phyloP scores from a whole-genome alignment of 257 asterid genomes.

The Osmanthus fragrans region DNA sequence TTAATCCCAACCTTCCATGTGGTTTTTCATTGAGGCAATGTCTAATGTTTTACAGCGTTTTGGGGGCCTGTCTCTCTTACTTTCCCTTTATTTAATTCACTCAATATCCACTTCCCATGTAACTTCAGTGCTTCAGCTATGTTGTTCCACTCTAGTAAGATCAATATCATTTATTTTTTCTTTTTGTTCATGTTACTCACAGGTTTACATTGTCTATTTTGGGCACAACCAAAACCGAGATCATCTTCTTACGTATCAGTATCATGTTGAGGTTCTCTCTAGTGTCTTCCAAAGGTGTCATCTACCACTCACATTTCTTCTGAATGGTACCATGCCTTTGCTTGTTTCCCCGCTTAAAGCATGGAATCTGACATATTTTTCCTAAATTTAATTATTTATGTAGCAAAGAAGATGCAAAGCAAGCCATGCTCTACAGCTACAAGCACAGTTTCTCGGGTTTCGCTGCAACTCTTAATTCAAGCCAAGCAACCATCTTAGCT shows the following conservation, averaged over 20 bases:
- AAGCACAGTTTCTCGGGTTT: constrained; percentile 60
- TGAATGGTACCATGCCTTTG: neutral
- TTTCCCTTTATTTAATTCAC: constrained; percentile 39
- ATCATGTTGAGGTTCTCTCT: constrained; percentile 49
- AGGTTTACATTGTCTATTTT: constrained; percentile 62
- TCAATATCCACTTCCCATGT: constrained; percentile 45
- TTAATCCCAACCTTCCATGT: constrained; percentile 26
- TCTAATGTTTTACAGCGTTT: constrained; percentile 28
- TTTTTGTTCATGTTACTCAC: constrained; percentile 20
- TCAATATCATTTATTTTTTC: constrained; percentile 4
- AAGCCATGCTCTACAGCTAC: constrained; percentile 63
- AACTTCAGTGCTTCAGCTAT: constrained; percentile 28
- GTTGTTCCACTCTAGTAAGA: constrained; percentile 19
- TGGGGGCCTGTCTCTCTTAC: constrained; percentile 50
- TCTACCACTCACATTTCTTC: neutral
- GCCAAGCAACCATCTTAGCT: constrained; percentile 49
- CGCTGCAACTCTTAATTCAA: constrained; percentile 52
- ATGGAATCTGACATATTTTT: neutral
- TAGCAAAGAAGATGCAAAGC: constrained; percentile 56
- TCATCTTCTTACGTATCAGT: constrained; percentile 39
- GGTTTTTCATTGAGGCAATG: constrained; percentile 35
- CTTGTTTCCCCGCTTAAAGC: neutral
- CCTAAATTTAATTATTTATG: neutral
- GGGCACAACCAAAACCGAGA: constrained; percentile 40
- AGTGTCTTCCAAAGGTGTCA: constrained; percentile 46